Base-by-base conservation (phyloP, 1,139 yeast genomes). In the Scheffersomyces quercinus region DNA sequence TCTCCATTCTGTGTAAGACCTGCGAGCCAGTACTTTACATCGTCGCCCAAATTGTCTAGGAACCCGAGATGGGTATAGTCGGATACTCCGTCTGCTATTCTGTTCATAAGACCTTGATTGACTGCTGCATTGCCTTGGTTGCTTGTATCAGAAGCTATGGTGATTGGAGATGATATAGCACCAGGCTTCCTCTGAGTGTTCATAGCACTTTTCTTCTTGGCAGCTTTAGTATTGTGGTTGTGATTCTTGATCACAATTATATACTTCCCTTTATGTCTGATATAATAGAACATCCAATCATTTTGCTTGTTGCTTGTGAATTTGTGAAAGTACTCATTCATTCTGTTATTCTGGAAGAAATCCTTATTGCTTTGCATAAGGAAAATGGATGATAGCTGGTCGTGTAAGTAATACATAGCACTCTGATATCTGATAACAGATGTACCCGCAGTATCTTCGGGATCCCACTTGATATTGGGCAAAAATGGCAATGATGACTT, bases 261-360 rank as follows among this genome's bases (percentile, higher is more conserved):
- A 45, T 56, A 63, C 45, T 65, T 67, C 6, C 55, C 59, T 11
- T 62, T 59, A 46, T 65, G 58, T 35, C 59, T 60, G 38, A 73
- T 55, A 46, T 66, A 69, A 54, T 74, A 74, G 49, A 74, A 65
- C 70, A 73, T 68, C 78, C 79, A 74, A 53, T 73, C 77, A 43
- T 67, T 71, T 29, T 53, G 50, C 43, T 64, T 67, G 43, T 65
- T 67, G 44, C 68, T 65, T 36, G 69, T 68, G 52, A 73, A 73
- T 47, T 74, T 74, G 53, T 74, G 78, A 42, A 72, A 69, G 50
- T 62, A 70, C 54, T 74, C 79, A 31, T 60, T 53, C 39, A 65
- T 52, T 11, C 56, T 48, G 33, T 55, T 53, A 2, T 49, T 40
- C 1, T 46, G 45, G 44, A 64, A 62, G 46, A 69, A 68, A 33